These are phyloP conservation scores for Solanum etuberosum DNA, from an alignment of 257 asterid species.

Conservation along the genomic window DNA sequence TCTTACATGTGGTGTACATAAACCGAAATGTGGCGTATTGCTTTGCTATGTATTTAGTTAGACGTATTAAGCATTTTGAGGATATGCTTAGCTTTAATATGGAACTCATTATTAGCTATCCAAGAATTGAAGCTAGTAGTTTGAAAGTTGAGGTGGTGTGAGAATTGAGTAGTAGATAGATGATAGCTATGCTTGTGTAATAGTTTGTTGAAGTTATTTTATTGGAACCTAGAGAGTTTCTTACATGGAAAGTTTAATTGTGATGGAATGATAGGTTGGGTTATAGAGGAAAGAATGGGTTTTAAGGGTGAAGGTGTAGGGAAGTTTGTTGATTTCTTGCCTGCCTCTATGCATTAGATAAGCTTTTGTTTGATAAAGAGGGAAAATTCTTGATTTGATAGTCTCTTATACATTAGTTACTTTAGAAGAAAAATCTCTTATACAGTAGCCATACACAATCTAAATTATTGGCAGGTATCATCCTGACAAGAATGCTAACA, in stretches of 20 bases:
- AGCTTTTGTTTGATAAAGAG: background rate
- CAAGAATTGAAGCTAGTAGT: background rate
- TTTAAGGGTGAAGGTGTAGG: background rate
- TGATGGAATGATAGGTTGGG: background rate
- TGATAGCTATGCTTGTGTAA: background rate
- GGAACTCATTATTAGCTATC: background rate
- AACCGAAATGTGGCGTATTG: background rate
- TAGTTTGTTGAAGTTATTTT: background rate
- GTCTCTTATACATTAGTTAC: background rate
- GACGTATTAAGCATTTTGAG: background rate
- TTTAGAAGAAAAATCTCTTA: background rate
- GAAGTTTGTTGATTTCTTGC: background rate
- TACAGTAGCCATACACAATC: background rate
- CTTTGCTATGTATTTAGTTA: background rate
- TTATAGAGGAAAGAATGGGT: background rate
- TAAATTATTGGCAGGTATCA: slow-evolving; percentile 11
- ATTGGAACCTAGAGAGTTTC: background rate
- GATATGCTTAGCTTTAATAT: background rate
- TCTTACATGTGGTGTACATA: background rate
- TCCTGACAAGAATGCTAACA: slow-evolving; percentile 54
- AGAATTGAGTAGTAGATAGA: background rate
- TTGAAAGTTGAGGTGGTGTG: background rate
- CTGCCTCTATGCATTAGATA: background rate
- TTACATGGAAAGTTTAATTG: background rate
- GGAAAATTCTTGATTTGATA: background rate